Evolutionary conservation across 2,329 filamentous ascomycete genomes (phyloP).

Genomic region (Bretziella fagacearum): DNA sequence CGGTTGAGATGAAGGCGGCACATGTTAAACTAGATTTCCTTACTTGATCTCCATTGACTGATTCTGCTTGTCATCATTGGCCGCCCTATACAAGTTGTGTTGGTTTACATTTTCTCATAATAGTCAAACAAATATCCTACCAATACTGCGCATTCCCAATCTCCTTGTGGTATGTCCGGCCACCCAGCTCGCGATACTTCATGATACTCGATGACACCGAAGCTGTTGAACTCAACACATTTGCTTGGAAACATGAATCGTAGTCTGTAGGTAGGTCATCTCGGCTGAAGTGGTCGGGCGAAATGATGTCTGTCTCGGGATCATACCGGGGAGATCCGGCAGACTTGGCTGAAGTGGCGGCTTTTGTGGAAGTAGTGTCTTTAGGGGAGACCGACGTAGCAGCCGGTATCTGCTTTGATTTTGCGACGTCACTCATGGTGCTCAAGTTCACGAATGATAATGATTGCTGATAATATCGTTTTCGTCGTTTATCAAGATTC

Average conservation of each 20-base stretch:
- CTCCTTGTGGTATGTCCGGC: conserved; percentile 18
- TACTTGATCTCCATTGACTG: conserved; percentile 1
- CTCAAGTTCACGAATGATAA: no score
- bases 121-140: no score
- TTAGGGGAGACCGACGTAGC: no score
- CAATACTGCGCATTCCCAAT: conserved; percentile 17
- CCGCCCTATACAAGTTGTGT: not conserved
- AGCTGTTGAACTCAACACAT: conserved; percentile 9
- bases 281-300: not conserved
- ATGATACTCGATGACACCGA: conserved; percentile 17
- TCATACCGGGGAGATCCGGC: not conserved
- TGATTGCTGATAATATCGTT: no score
- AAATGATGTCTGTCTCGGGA: not conserved
- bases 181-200: conserved; percentile 18
- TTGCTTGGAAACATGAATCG: not conserved
- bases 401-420: no score
- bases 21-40: not conserved
- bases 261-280: not conserved
- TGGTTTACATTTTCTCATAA: no score
- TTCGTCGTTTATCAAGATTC: no score
- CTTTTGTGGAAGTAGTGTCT: not conserved
- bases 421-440: no score
- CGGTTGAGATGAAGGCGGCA: no score
- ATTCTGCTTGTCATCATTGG: not conserved
- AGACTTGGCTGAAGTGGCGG: not conserved